Base-by-base conservation (phyloP, 768 basidiomycete genomes). In the Psilocybe cubensis region DNA sequence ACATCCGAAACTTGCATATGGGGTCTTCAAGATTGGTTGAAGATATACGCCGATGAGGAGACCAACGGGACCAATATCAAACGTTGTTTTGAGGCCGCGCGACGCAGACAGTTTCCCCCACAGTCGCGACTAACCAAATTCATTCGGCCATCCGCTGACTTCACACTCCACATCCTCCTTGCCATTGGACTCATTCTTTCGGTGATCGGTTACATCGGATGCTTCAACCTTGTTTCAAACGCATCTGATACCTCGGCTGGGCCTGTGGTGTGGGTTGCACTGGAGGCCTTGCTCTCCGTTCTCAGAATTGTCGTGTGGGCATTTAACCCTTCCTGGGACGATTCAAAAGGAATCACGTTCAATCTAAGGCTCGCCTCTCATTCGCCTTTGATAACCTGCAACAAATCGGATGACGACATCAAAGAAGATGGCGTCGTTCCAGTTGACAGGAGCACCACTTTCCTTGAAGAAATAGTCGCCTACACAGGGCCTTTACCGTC, bases 241-340 rank as follows among this genome's bases (percentile, higher is more conserved):
- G 25, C 46, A 7, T 47, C 55, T 3, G 29, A 11, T 5, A 46
- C 4, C 3, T 49, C 40, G 6, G n/a, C 17, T 4, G 60, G 42
- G 4, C 60, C 60, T 1, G 47, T 58, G 10, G 8, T 62, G 4
- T 62, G 60, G 60, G 53, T 62, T 5, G 48, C 44, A 27, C 38
- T 62, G 4, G 60, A 62, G 52, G 29, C 52, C 8, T 11, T 47
- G 7, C 53, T 62, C 6, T 62, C 57, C 25, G 10, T 62, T 4
- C 9, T 62, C 35, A 38, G 60, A 23, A 56, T 62, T 12, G 10
- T 62, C 11, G 35, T 62, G 3, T 62, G 60, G 60, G 56, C 47
- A 38, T 40, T 49, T 17, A 62, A 62, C 33, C 60, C 60, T 17
- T 18, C 25, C 6, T 58, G 48, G 52, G 55, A 56, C 17, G 59